A percentile compares a stretch with the other conserved stretches of the same genome.
phyloP scores from a whole-genome alignment of 192 early-diverging fungal species.

The Coemansia sp. region DNA sequence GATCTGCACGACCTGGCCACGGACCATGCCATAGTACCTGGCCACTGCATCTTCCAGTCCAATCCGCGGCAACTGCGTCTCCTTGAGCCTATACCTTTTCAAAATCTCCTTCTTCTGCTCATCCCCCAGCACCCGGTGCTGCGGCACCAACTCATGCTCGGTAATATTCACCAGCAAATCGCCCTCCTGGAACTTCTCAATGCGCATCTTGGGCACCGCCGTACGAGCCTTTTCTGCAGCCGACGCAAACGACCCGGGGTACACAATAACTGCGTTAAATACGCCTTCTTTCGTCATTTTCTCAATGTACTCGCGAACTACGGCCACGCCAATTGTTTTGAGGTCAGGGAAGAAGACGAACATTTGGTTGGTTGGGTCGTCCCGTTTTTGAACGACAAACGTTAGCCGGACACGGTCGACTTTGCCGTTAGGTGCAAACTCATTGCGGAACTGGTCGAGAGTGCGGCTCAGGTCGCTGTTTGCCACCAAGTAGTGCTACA shows the following conservation, averaged over 20 bases:
- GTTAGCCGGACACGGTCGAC: slow-evolving; percentile 79
- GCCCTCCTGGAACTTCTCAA: slow-evolving; percentile 88
- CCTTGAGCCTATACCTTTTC: slow-evolving; percentile 88
- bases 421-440: slow-evolving; percentile 65
- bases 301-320: slow-evolving; percentile 74
- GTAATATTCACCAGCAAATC: slow-evolving; percentile 98
- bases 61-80: slow-evolving; percentile 94
- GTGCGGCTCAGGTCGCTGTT: slow-evolving; percentile 77
- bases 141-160: slow-evolving; percentile 90
- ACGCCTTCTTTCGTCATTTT: slow-evolving; percentile 84
- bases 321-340: slow-evolving; percentile 82
- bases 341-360: slow-evolving; percentile 93
- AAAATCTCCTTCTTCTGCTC: slow-evolving; percentile 92
- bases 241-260: slow-evolving; percentile 76
- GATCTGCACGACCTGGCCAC: slow-evolving; percentile 90
- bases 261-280: slow-evolving; percentile 83
- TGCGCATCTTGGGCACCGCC: slow-evolving; percentile 9
- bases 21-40: slow-evolving; percentile 90
- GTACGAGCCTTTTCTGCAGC: slow-evolving; percentile 68
- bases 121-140: slow-evolving; percentile 78
- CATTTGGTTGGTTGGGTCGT: slow-evolving; percentile 78
- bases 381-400: slow-evolving; percentile 79
- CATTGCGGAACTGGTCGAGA: slow-evolving; percentile 71
- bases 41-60: slow-evolving; percentile 86
- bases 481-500: slow-evolving; percentile 76